Evolutionary conservation across 2,329 filamentous ascomycete species (phyloP).

Genomic region (Talaromyces albobiverticillius): DNA sequence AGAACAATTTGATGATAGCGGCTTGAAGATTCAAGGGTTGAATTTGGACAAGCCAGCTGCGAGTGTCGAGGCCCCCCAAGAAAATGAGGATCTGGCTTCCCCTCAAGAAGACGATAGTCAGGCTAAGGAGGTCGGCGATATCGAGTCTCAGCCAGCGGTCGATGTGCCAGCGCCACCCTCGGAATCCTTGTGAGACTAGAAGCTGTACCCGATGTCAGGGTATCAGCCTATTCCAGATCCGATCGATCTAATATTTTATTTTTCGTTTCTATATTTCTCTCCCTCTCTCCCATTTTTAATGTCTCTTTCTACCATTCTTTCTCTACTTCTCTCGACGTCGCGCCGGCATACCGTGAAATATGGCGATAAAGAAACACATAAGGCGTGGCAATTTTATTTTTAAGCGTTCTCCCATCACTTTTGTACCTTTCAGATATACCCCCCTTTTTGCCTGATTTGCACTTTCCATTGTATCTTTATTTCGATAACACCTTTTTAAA

Average conservation of each 20-base stretch:
- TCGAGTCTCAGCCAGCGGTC: slow-evolving; percentile 24
- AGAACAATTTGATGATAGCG: slow-evolving; percentile 26
- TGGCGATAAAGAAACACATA: background rate
- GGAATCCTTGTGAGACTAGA: slow-evolving; percentile 17
- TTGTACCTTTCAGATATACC: slow-evolving; percentile 12
- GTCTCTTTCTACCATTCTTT: background rate
- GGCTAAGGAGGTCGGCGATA: slow-evolving; percentile 3
- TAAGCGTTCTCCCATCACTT: background rate
- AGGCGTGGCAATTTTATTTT: slow-evolving; percentile 10
- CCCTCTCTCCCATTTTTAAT: background rate
- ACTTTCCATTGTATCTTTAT: background rate
- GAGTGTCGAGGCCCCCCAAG: slow-evolving; percentile 20
- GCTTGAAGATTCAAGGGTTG: slow-evolving; percentile 34
- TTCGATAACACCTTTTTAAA: slow-evolving; percentile 26
- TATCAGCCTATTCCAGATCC: background rate
- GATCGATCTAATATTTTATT: background rate
- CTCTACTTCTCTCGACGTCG: slow-evolving; percentile 1
- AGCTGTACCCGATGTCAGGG: background rate
- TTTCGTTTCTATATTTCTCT: background rate
- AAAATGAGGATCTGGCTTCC: too few relatives aligned
- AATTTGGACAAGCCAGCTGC: slow-evolving; percentile 26
- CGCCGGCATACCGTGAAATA: background rate
- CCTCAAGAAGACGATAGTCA: background rate
- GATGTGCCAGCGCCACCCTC: slow-evolving; percentile 28
- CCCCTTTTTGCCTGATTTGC: background rate